phyloP scores from a whole-genome alignment of 2,329 filamentous ascomycete genomes.

The Fusarium sp. region DNA sequence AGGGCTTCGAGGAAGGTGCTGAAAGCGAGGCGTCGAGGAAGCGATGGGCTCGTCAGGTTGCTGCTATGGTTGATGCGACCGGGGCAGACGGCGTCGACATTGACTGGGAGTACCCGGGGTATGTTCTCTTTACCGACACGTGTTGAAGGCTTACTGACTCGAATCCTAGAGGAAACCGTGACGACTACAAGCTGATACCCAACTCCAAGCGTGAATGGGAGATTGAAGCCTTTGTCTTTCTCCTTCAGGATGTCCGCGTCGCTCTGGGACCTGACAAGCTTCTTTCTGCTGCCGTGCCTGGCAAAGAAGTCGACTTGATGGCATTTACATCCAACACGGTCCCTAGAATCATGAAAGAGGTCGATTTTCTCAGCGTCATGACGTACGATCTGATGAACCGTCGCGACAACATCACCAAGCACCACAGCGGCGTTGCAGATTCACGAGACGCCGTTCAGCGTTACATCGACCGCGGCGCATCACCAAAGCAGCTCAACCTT shows the following conservation, averaged over 20 bases:
- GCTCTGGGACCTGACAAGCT: conserved; percentile 65
- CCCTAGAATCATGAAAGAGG: conserved; percentile 63
- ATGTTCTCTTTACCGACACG: conserved; percentile 2
- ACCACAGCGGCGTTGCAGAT: conserved; percentile 68
- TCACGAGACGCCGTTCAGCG: conserved; percentile 63
- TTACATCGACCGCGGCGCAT: conserved; percentile 65
- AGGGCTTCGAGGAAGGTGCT: conserved; percentile 67
- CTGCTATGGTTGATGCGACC: conserved; percentile 65
- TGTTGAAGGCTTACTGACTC: neutral
- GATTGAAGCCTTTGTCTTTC: conserved; percentile 67
- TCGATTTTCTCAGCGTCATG: conserved; percentile 75
- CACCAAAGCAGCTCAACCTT: conserved; percentile 63
- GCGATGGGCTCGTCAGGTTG: conserved; percentile 69
- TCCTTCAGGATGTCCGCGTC: conserved; percentile 65
- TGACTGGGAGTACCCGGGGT: conserved; percentile 71
- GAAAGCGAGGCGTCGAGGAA: conserved; percentile 59
- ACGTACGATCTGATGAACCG: conserved; percentile 75
- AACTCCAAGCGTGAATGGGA: conserved; percentile 68
- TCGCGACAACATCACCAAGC: conserved; percentile 67
- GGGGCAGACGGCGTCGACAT: conserved; percentile 71
- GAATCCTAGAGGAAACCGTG: conserved; percentile 66
- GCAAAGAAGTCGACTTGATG: conserved; percentile 69
- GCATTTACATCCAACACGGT: conserved; percentile 67
- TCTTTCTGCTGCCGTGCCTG: conserved; percentile 73
- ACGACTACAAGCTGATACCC: conserved; percentile 70